Base-by-base conservation (phyloP, 2,329 filamentous ascomycete species). In the Grosmannia huntii region DNA sequence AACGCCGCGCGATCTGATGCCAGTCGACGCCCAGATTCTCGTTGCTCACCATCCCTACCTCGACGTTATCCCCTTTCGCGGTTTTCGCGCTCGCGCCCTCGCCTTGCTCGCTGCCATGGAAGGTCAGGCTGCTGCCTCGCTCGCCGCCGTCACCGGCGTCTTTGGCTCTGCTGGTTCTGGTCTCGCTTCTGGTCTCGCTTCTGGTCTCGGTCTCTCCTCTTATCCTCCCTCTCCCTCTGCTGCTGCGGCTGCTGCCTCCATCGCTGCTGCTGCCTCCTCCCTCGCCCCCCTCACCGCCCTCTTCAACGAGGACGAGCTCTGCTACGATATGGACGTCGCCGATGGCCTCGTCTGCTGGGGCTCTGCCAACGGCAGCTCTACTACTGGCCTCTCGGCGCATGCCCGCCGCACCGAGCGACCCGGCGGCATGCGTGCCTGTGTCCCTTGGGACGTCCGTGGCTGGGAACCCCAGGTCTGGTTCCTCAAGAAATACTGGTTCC, bases 401-500 rank as follows among this genome's bases (percentile, higher is more conserved):
- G 51, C 63, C 64, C 56, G 62, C 25, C 55, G 51, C 49, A 1
- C 23, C 25, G 44, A 27, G 19, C 19, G 44, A 38, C 51, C 16
- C 53, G 21, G 57, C 16, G 66, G 66, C 28, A 70, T 71, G 65
- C 62, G 64, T 16, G 69, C 71, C 5, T 69, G 70, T 19, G 69
- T 73, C n/a, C 70, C 74, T 0, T 76, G 74, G 74, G 73, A 74
- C 57, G 65, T 66, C 41, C 68, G 73, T 14, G 73, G 72, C 59
- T 76, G 74, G 74, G 74, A 76, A 60, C 73, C 71, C 2, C 69
- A 68, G 57, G 61, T 66, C 2, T 76, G 73, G 74, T 76, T 75
- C 60, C 57, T 75, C 46, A 68, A 70, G 48, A 76, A 76, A 61
- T 63, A 63, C 56, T 62, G 60, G 62, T 63, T 55, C 53, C 59